A percentile compares a stretch with the other conserved stretches of the same genome.
phyloP scores from a whole-genome alignment of 1,284 basidiomycete genomes.

The Clitocybe nebularis region DNA sequence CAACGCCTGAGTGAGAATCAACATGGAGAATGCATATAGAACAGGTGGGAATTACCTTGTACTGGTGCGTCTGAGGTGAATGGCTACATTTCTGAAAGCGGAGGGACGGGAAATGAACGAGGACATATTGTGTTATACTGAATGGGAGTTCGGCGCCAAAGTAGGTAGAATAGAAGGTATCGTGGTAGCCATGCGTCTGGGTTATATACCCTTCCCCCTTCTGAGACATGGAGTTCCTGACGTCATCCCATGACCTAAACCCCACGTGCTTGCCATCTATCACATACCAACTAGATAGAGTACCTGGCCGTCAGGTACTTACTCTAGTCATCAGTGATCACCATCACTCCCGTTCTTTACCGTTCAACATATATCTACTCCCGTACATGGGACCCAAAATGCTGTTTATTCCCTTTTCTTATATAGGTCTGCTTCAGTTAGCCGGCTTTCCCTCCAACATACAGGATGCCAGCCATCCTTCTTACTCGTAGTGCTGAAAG shows the following conservation, averaged over 20 bases:
- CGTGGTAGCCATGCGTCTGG: neutral
- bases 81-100: conserved; percentile 6
- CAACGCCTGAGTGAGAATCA: conserved; percentile 11
- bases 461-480: too few relatives aligned
- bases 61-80: neutral
- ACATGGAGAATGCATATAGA: neutral
- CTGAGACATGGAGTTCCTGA: conserved; percentile 17
- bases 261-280: too few relatives aligned
- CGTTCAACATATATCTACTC: too few relatives aligned
- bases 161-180: neutral
- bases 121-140: conserved; percentile 11
- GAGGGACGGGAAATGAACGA: conserved; percentile 5
- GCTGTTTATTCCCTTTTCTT: too few relatives aligned
- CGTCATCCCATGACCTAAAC: conserved; percentile 4
- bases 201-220: conserved; percentile 11
- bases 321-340: too few relatives aligned
- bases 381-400: too few relatives aligned
- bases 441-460: too few relatives aligned
- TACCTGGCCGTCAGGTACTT: too few relatives aligned
- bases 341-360: too few relatives aligned
- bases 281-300: too few relatives aligned
- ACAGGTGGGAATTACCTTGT: conserved; percentile 14
- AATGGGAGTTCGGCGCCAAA: neutral
- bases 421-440: too few relatives aligned
- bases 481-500: too few relatives aligned